These are phyloP conservation scores for Holtermanniella nyarrowii DNA, from an alignment of 768 basidiomycete genomes.

Conservation along the genomic window DNA sequence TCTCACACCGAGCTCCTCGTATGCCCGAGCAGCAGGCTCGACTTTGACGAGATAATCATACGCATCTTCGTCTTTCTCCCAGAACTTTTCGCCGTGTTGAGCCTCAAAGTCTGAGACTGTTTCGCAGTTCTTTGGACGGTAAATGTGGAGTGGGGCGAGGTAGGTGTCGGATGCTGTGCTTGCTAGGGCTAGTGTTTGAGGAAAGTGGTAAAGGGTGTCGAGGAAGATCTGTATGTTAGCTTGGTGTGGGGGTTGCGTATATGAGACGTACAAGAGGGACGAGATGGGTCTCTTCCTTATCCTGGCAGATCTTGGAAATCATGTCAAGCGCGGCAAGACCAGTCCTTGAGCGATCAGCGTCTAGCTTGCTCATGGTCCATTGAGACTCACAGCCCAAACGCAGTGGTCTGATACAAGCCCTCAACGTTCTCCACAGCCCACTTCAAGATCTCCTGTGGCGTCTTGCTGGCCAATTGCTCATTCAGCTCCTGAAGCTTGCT, in stretches of 20 bases:
- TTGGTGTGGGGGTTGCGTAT: not conserved
- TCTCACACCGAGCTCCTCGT: slow-evolving; percentile 63
- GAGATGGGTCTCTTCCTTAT: slow-evolving; percentile 39
- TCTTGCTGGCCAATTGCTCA: slow-evolving; percentile 55
- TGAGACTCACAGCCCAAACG: slow-evolving; percentile 61
- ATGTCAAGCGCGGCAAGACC: slow-evolving; percentile 90
- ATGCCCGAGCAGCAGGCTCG: slow-evolving; percentile 83
- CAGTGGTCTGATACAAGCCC: slow-evolving; percentile 81
- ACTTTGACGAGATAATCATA: slow-evolving; percentile 96
- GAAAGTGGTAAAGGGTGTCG: slow-evolving; percentile 94
- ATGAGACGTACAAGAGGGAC: slow-evolving; percentile 49
- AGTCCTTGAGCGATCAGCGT: slow-evolving; percentile 44
- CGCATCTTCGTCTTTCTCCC: slow-evolving; percentile 74
- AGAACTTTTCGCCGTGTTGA: slow-evolving; percentile 67
- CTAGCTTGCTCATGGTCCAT: not conserved
- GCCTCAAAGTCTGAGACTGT: slow-evolving; percentile 64
- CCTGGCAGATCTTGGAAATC: slow-evolving; percentile 66
- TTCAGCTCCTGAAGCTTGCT: slow-evolving; percentile 60
- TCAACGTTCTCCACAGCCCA: slow-evolving; percentile 79
- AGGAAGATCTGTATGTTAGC: slow-evolving; percentile 57
- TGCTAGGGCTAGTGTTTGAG: slow-evolving; percentile 81
- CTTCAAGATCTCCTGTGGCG: slow-evolving; percentile 70
- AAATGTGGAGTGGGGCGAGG: slow-evolving; percentile 60
- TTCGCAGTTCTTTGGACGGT: slow-evolving; percentile 62
- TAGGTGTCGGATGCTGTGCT: slow-evolving; percentile 70